phyloP scores from a whole-genome alignment of 73 alveolate genomes.

The Stentor coeruleus region DNA sequence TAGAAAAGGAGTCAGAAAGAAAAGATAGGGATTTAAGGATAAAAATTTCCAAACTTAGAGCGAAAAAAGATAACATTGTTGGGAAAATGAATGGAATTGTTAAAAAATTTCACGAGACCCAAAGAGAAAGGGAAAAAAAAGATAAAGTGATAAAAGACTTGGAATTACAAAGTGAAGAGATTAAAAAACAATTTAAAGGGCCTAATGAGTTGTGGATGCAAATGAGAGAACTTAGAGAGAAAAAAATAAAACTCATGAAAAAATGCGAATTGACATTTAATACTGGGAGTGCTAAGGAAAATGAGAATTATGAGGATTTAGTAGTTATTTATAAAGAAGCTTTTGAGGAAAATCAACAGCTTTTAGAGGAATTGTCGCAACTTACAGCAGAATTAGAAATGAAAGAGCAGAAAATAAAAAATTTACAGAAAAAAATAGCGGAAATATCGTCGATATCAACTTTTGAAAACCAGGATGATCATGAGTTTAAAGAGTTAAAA shows the following conservation, averaged over 20 bases:
- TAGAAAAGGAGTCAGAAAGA: constrained; percentile 4
- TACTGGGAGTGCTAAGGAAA: not conserved
- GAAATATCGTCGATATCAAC: too few species aligned
- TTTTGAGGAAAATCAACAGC: not conserved
- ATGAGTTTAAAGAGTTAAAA: too few species aligned
- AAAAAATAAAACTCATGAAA: not conserved
- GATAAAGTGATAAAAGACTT: not conserved
- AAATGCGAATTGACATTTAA: too few species aligned
- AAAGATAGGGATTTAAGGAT: not conserved
- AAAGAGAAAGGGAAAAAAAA: not conserved
- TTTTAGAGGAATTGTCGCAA: not conserved
- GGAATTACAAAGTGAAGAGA: not conserved
- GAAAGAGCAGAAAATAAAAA: not conserved
- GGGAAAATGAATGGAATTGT: not conserved
- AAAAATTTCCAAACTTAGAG: not conserved
- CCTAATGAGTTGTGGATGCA: not conserved
- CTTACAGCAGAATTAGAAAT: not conserved
- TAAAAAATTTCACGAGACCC: not conserved
- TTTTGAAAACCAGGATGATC: too few species aligned
- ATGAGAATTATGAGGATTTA: not conserved
- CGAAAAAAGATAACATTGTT: not conserved
- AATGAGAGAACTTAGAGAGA: not conserved
- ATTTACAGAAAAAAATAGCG: not conserved
- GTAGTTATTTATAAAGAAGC: not conserved
- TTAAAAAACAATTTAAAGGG: not conserved